Conservation (phyloP, 345 rosid species). For the Eucalyptus curtisii region DNA sequence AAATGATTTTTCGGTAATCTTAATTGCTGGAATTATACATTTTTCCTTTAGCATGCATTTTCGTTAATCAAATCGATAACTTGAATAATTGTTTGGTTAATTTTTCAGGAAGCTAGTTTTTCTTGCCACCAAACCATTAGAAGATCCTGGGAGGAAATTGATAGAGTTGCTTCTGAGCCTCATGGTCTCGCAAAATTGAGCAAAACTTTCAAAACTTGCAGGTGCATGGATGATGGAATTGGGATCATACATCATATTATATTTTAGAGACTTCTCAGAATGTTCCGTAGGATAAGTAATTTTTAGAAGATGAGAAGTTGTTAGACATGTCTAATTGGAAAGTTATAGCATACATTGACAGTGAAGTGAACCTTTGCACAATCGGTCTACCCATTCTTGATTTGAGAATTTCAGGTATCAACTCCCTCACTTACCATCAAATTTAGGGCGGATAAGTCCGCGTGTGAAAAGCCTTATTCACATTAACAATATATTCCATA, state of each 20-base stretch:
- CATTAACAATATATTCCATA: background rate
- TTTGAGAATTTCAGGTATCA: background rate
- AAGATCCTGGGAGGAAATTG: background rate
- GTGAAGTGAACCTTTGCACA: background rate
- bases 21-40: background rate
- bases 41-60: background rate
- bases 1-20: background rate
- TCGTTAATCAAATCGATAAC: background rate
- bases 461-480: background rate
- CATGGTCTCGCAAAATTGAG: background rate
- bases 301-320: background rate
- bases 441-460: background rate
- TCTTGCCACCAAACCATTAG: background rate
- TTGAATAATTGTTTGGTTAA: background rate
- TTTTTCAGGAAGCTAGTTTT: background rate
- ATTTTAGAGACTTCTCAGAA: background rate
- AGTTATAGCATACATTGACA: background rate
- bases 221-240: background rate
- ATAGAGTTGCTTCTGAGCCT: background rate
- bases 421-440: background rate
- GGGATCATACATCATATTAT: background rate
- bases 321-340: background rate
- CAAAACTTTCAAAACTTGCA: background rate
- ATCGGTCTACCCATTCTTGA: background rate
- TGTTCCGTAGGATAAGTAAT: background rate